Base-by-base conservation (phyloP, 352 stramenopile genomes). In the Thraustochytrium striatum region DNA sequence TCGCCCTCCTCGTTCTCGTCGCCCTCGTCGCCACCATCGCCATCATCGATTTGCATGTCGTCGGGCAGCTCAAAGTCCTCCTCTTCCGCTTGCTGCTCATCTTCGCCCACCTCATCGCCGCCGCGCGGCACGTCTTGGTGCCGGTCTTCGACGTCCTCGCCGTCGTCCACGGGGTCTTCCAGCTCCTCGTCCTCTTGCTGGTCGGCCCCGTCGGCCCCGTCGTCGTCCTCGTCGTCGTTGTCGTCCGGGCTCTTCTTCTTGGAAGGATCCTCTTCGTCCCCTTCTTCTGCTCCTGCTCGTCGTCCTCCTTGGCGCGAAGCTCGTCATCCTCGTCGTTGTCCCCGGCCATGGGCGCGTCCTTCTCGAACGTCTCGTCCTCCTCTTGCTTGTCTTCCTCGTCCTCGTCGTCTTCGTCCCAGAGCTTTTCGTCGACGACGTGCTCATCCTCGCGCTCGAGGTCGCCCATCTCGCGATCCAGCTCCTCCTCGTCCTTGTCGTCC, bases 341-440 rank as follows among this genome's bases (percentile, higher is more conserved):
- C 75, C 41, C 53, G 8, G 39, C 25, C 57, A 61, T 36, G 28
- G 78, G 28, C 59, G 83, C 88, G 81, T 92, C 87, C 72, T 95
- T 88, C 82, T 96, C 90, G 72, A 96, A 94, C 82, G 95, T 96
- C 78, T 96, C 90, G 57, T 92, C 83, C 33, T 92, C 70, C 16
- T 80, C 70, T 19, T 75, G 32, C 39, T 59, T 58, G 58, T 90
- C 70, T 36, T 88, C 83, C 16, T 89, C 73, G 3, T 91, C 88
- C 65, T 94, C 86, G 35, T 93, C 87, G 57, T 94, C 87, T 16
- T 92, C 87, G 65, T 93, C 94, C 96, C 96, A 99, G 87, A 99
- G 93, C 86, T 98, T 98, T 86, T 99, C 96, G 82, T 99, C 96
- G 35, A 99, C 95, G 21, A 99, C 94, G 78, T 99, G 95, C 75